These are phyloP conservation scores for Aspergillus clavatus DNA, from an alignment of 2,329 filamentous ascomycete species.

Conservation along the genomic window DNA sequence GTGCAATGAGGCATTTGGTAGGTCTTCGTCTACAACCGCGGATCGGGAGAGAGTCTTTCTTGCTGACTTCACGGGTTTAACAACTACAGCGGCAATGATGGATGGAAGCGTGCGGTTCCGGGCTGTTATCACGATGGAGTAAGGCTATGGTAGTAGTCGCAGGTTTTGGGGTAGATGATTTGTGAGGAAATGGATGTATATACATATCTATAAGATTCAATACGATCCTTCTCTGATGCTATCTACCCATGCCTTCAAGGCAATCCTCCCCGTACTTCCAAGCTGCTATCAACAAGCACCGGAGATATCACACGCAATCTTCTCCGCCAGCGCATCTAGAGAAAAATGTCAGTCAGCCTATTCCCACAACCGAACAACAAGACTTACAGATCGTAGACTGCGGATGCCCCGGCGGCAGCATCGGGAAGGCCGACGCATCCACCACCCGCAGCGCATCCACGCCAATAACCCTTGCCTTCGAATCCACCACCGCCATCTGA, in stretches of 20 bases:
- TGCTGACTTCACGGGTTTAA: no score
- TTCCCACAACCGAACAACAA: no score
- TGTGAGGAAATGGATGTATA: no score
- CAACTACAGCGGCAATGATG: slow-evolving; percentile 10
- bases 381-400: slow-evolving; percentile 33
- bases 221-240: no score
- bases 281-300: no score
- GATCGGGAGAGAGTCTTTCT: no score
- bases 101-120: slow-evolving; percentile 47
- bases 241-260: no score
- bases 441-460: slow-evolving; percentile 30
- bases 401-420: slow-evolving; percentile 37
- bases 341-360: neutral
- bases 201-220: no score
- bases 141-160: no score
- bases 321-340: slow-evolving; percentile 37
- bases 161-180: no score
- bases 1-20: slow-evolving; percentile 42
- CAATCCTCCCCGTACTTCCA: no score
- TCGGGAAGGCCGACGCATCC: slow-evolving; percentile 31
- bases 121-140: slow-evolving; percentile 46
- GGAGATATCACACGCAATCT: no score
- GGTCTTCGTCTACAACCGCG: slow-evolving; percentile 1
- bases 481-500: slow-evolving; percentile 31
- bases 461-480: slow-evolving; percentile 25